Percentiles rank a stretch among this genome's conserved stretches.
These are phyloP conservation scores for Neonectria ditissima DNA, from an alignment of 2,329 filamentous ascomycete genomes.

Conservation along the genomic window DNA sequence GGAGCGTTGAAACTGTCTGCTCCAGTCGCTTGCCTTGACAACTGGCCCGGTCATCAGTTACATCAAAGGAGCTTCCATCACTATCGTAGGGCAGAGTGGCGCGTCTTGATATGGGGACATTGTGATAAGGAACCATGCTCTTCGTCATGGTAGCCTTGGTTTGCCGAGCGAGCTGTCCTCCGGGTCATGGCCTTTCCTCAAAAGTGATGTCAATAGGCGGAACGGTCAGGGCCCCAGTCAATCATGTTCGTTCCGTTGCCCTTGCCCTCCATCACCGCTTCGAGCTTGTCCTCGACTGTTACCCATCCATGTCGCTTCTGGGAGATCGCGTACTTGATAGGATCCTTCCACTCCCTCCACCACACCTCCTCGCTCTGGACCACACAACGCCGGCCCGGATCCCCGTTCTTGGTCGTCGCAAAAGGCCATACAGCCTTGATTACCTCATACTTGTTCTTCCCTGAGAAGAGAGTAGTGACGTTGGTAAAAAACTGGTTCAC, in stretches of 20 bases:
- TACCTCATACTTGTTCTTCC: constrained; percentile 67
- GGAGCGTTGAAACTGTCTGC: not conserved
- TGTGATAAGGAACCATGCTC: not conserved
- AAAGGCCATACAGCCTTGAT: constrained; percentile 69
- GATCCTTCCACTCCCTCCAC: constrained; percentile 58
- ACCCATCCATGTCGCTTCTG: constrained; percentile 56
- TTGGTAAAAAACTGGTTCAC: constrained; percentile 67
- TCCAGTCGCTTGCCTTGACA: not conserved
- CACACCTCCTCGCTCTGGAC: constrained; percentile 69
- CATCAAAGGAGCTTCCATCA: not conserved
- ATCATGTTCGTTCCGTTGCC: constrained; percentile 52
- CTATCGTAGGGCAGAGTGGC: not conserved
- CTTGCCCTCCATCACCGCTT: constrained; percentile 63
- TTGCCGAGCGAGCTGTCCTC: too few species aligned
- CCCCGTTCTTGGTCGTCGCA: constrained; percentile 60
- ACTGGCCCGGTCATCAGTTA: not conserved
- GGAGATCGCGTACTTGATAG: constrained; percentile 59
- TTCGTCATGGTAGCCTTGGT: not conserved
- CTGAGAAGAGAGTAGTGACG: constrained; percentile 63
- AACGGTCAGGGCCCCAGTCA: constrained; percentile 58
- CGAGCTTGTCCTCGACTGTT: constrained; percentile 65
- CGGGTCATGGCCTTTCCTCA: not conserved
- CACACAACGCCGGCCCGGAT: constrained; percentile 57
- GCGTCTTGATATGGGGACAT: not conserved
- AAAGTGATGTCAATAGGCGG: constrained; percentile 3